Base-by-base conservation (phyloP, 495 filamentous ascomycete genomes). In the Poronia punctata region DNA sequence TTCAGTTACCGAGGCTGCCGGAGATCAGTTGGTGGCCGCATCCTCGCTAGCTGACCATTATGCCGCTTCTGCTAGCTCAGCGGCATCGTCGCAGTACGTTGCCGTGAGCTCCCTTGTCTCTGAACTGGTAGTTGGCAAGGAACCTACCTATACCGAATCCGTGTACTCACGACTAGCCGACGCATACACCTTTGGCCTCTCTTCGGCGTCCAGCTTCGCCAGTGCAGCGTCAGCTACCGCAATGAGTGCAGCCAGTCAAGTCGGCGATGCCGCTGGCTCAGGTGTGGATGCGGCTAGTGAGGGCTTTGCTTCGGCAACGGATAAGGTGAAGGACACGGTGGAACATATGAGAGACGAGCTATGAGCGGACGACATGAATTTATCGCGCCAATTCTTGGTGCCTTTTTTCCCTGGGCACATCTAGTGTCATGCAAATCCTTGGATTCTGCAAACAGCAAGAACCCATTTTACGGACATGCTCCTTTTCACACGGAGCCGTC, bases 101-200 rank as follows among this genome's bases (percentile, higher is more conserved):
- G 80, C 73, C n/a, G 66, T 93, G 2, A 75, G 80, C 52, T 75
- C 68, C 15, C 67, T 95, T 1, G 71, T 95, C 10, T 82, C 80
- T 9, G 86, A 95, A 50, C 65, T 95, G 3, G 64, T 95, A 18
- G 54, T 65, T 31, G 88, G 84, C 17, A 84, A 80, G 59, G 85
- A 95, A 56, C 83, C 86, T 4, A 74, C 79, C 10, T 95, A 86
- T 51, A 86, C 83, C 0, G 86, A 95, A 48, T 84, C 81, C 41
- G 82, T 89, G 0, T 74, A 88, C 65, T 78, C 66, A 39, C 74
- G 82, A 15, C 71, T 95, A 5, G 72, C 70, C 22, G 76, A 75
- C 2, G 84, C 79, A 0, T 78, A 79, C 31, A 54, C 57, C 0
- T 61, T 59, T 0, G 59, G 56, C 2, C 14, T 49, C 10, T 41